These are phyloP conservation scores for Ophiocordyceps robertsii DNA, from an alignment of 2,329 filamentous ascomycete species.

Conservation along the genomic window DNA sequence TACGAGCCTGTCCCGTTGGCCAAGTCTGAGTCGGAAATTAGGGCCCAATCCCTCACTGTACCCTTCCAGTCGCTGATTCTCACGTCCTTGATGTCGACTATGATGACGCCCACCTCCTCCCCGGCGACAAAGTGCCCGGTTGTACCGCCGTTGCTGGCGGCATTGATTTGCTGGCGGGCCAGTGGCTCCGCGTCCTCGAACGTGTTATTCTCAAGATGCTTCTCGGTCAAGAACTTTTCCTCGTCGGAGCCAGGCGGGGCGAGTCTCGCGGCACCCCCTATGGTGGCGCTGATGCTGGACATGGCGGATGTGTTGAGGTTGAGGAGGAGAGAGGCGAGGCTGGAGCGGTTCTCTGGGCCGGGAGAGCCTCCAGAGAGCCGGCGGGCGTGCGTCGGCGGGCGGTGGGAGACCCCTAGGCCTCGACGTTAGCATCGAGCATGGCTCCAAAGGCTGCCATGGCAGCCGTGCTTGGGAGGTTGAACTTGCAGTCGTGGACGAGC, in stretches of 20 bases:
- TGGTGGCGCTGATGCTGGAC: slow-evolving; percentile 80
- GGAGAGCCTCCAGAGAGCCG: slow-evolving; percentile 49
- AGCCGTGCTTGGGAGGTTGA: neutral
- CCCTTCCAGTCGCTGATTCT: slow-evolving; percentile 93
- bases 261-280: slow-evolving; percentile 74
- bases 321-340: slow-evolving; percentile 69
- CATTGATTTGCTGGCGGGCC: slow-evolving; percentile 20
- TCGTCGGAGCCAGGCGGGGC: slow-evolving; percentile 63
- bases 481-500: slow-evolving; percentile 79
- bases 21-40: slow-evolving; percentile 21
- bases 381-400: slow-evolving; percentile 60
- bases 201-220: slow-evolving; percentile 85
- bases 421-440: neutral
- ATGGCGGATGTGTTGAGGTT: slow-evolving; percentile 86
- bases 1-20: slow-evolving; percentile 25
- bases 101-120: slow-evolving; percentile 74
- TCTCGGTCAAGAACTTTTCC: slow-evolving; percentile 69
- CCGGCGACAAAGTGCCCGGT: slow-evolving; percentile 61
- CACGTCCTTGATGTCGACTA: slow-evolving; percentile 73
- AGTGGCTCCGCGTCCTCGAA: slow-evolving; percentile 44
- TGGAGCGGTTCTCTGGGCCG: slow-evolving; percentile 52
- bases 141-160: slow-evolving; percentile 33
- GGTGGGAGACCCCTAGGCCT: slow-evolving; percentile 64
- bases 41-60: slow-evolving; percentile 66
- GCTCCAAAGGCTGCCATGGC: neutral